Evolutionary conservation across 163 green algal genomes (phyloP).

Genomic region (Volvox carteri): DNA sequence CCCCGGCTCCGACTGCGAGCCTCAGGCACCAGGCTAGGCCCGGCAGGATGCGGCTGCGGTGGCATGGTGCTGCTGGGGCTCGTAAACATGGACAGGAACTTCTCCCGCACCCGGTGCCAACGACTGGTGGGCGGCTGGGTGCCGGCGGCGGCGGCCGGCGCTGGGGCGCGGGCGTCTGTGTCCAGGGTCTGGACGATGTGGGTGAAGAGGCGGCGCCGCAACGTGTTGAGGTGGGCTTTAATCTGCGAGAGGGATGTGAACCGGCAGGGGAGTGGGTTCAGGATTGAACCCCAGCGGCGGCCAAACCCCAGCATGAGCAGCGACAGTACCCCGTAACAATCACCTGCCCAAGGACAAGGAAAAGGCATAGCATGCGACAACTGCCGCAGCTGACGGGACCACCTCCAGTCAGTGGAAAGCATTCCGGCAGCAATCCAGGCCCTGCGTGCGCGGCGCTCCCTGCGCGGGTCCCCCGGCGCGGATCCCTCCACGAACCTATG

Average conservation of each 20-base stretch:
- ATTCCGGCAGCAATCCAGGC: too few species aligned
- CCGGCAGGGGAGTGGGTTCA: too few species aligned
- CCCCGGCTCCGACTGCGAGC: slow-evolving; percentile 59
- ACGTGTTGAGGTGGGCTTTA: slow-evolving; percentile 61
- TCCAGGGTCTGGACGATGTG: slow-evolving; percentile 70
- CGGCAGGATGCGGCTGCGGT: not conserved
- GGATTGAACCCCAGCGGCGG: too few species aligned
- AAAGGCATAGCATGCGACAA: too few species aligned
- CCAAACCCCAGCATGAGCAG: too few species aligned
- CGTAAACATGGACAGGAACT: slow-evolving; percentile 68
- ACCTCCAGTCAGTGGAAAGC: too few species aligned
- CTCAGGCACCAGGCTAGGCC: slow-evolving; percentile 17
- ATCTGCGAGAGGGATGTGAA: slow-evolving; percentile 60
- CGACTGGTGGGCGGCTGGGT: slow-evolving; percentile 22
- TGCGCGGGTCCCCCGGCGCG: too few species aligned
- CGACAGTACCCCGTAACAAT: too few species aligned
- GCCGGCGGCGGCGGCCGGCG: not conserved
- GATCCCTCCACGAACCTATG: too few species aligned
- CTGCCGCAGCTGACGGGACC: too few species aligned
- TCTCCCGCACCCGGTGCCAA: slow-evolving; percentile 66
- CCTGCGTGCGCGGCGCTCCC: too few species aligned
- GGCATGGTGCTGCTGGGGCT: not conserved
- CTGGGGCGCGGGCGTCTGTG: slow-evolving; percentile 31
- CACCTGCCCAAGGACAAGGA: too few species aligned
- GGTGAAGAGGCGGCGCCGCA: slow-evolving; percentile 68